Base-by-base conservation (phyloP, 805 yeast species). In the Yarrowia hollandica region DNA sequence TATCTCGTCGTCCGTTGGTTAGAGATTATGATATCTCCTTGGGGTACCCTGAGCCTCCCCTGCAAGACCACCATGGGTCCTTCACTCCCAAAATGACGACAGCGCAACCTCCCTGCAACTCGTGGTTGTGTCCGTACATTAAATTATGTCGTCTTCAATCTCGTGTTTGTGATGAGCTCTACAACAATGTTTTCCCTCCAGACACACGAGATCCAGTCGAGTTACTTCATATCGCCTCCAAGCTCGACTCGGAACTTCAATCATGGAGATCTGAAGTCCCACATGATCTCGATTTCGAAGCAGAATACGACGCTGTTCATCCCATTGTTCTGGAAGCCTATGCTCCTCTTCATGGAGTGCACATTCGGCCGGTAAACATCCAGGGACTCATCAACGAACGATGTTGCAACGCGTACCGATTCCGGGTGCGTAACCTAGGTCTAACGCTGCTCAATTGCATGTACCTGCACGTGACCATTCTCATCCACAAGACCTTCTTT, bases 401-500 rank as follows among this genome's bases (percentile, higher is more conserved):
- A 12, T 48, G 56, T 16, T 33, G 56, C 23, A 48, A 31, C 23
- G 56, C 56, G 21, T 48, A 48, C 31, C 15, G 38, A 2, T 48
- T 33, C 16, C 18, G 56, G 15, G 31, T 33, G 7, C 9, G 56
- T 23, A 48, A 48, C 23, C 22, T 48, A 11, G 56, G 56, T 6
- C 15, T 33, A 11, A 48, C 56, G 4, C 30, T 48, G 31, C 31
- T 48, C 31, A 48, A 48, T 22, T 33, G 56, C 56, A 48, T 48
- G 38, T 48, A 48, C 9, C 11, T 31, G 12, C 56, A 48, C 25
- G 56, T 48, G 30, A 48, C 56, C 23, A 34, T 31, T 33, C 41
- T 48, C 35, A 48, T 48, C 34, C 56, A 48, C 56, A 31, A 34
- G 34, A 48, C 21, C 30, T 48, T 48, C 31, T 48, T 33, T 31